These are phyloP conservation scores for Aspergillus wentii DNA, from an alignment of 495 filamentous ascomycete genomes.

Conservation along the genomic window DNA sequence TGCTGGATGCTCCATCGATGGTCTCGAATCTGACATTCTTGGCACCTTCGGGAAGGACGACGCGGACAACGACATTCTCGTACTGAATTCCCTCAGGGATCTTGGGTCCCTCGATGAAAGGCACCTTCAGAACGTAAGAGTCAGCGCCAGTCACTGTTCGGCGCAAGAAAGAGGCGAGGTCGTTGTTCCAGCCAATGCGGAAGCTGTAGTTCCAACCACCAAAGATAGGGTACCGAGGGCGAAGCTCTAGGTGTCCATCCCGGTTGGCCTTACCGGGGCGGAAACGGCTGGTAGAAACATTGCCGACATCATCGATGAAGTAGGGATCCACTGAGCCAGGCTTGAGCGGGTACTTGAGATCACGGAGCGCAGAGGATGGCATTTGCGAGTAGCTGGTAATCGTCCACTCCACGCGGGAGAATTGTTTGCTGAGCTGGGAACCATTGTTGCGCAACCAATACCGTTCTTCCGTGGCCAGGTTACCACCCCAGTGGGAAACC, in stretches of 20 bases:
- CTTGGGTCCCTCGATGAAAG: constrained; percentile 92
- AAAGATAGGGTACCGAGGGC: constrained; percentile 88
- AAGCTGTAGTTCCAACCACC: constrained; percentile 98
- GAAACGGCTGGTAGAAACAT: constrained; percentile 90
- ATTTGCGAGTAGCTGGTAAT: constrained; percentile 67
- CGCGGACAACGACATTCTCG: constrained; percentile 69
- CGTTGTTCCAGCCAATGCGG: constrained; percentile 88
- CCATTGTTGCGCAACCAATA: constrained; percentile 85
- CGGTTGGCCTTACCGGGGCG: constrained; percentile 61
- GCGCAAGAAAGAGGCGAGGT: constrained; percentile 70
- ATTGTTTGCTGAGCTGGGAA: constrained; percentile 76
- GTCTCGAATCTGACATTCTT: constrained; percentile 59
- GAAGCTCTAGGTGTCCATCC: constrained; percentile 81
- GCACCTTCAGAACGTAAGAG: constrained; percentile 82
- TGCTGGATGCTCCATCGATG: constrained; percentile 31
- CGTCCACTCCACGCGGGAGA: constrained; percentile 82
- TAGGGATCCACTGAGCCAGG: constrained; percentile 79
- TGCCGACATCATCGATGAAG: constrained; percentile 95
- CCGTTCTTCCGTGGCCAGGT: constrained; percentile 88
- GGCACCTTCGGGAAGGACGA: constrained; percentile 88
- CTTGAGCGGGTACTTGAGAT: constrained; percentile 72
- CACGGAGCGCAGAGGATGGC: constrained; percentile 70
- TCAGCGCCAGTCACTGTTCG: constrained; percentile 50
- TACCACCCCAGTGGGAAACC: constrained; percentile 96
- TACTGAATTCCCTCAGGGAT: constrained; percentile 80